Evolutionary conservation across 208 protist species (phyloP).

Genomic region (Leishmania braziliensis): DNA sequence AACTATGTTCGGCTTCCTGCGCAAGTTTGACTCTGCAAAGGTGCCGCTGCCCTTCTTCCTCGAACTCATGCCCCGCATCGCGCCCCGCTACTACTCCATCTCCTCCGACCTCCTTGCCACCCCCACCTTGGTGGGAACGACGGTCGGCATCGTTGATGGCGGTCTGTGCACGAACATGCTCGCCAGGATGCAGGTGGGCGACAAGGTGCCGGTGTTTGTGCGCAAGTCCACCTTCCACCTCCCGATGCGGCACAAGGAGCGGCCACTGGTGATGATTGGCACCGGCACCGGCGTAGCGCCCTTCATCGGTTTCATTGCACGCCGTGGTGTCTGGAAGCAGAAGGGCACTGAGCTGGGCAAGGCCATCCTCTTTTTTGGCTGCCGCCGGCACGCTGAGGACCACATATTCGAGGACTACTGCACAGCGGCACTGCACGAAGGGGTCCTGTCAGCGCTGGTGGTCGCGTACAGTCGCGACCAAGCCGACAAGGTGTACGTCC

Average conservation of each 20-base stretch:
- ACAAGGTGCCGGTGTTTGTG: slow-evolving; percentile 89
- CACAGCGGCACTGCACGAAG: slow-evolving; percentile 61
- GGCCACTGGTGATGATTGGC: slow-evolving; percentile 94
- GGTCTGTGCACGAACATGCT: slow-evolving; percentile 94
- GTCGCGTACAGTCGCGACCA: slow-evolving; percentile 88
- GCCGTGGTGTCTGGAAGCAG: slow-evolving; percentile 72
- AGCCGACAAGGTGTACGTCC: slow-evolving; percentile 88
- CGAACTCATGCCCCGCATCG: slow-evolving; percentile 93
- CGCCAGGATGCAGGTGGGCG: slow-evolving; percentile 45
- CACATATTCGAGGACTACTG: slow-evolving; percentile 86
- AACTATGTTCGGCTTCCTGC: slow-evolving; percentile 80
- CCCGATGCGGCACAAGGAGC: slow-evolving; percentile 74
- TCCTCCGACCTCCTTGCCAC: slow-evolving; percentile 88
- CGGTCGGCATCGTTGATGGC: slow-evolving; percentile 89
- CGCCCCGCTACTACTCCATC: slow-evolving; percentile 97
- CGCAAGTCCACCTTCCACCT: slow-evolving; percentile 94
- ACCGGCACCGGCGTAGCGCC: slow-evolving; percentile 96
- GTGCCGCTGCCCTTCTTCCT: slow-evolving; percentile 86
- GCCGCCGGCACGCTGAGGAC: slow-evolving; percentile 73
- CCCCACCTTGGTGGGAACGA: slow-evolving; percentile 77
- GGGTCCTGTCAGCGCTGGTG: slow-evolving; percentile 65
- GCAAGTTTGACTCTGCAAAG: slow-evolving; percentile 79
- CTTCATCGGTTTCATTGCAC: slow-evolving; percentile 95
- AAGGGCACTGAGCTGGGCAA: slow-evolving; percentile 75
- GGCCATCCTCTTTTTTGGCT: slow-evolving; percentile 91